Evolutionary conservation across 768 basidiomycete genomes (phyloP).

Genomic region (Boletus reticuloceps): DNA sequence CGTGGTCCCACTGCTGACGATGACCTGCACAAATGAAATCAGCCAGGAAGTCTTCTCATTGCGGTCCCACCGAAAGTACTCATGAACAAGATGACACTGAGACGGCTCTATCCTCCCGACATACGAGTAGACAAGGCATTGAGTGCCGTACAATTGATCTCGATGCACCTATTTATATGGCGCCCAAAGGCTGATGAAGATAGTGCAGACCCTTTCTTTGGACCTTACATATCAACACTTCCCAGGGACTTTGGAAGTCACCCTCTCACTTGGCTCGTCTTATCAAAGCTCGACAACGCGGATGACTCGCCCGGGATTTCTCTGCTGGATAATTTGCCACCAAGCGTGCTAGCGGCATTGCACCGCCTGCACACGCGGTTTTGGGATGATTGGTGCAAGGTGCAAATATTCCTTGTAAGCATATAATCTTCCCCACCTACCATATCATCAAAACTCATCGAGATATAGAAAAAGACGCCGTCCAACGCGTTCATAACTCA

Average conservation of each 20-base stretch:
- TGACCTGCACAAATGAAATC: constrained; percentile 12
- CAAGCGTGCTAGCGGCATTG: constrained; percentile 41
- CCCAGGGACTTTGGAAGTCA: constrained; percentile 74
- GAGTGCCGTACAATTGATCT: constrained; percentile 72
- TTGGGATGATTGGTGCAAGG: constrained; percentile 53
- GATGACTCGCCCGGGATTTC: constrained; percentile 13
- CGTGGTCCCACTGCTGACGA: neutral
- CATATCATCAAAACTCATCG: neutral
- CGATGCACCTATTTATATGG: constrained; percentile 76
- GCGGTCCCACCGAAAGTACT: constrained; percentile 67
- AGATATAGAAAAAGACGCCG: constrained; percentile 6
- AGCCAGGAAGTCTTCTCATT: constrained; percentile 61
- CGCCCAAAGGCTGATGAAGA: constrained; percentile 42
- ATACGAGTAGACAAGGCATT: constrained; percentile 27
- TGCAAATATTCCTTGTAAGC: constrained; percentile 53
- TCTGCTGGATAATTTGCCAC: constrained; percentile 49
- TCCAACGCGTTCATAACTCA: neutral
- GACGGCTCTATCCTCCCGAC: constrained; percentile 49
- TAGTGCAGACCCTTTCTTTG: constrained; percentile 55
- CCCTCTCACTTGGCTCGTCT: constrained; percentile 75
- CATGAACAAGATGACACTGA: constrained; percentile 71
- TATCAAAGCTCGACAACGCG: constrained; percentile 17
- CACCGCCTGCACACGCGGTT: constrained; percentile 47
- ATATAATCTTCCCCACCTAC: neutral
- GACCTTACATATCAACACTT: constrained; percentile 77